Percentiles rank a stretch among this genome's conserved stretches.
Evolutionary conservation across 1,284 basidiomycete genomes (phyloP).

Genomic region (Sanghuangporus baumii): DNA sequence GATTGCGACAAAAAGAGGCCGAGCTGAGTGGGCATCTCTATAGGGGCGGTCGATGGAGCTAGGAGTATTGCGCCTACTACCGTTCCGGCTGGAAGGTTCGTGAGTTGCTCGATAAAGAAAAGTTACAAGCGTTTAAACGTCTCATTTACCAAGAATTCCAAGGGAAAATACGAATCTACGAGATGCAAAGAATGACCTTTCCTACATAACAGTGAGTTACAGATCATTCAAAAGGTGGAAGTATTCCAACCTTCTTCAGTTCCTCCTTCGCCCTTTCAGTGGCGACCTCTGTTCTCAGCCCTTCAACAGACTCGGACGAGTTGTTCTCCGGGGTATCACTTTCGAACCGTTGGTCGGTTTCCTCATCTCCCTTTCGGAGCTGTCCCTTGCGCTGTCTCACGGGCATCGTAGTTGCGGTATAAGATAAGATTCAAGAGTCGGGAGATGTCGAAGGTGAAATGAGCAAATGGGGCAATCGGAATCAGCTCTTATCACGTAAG

Average conservation of each 20-base stretch:
- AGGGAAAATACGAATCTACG: constrained; percentile 42
- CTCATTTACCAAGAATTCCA: constrained; percentile 41
- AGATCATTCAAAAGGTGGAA: background rate
- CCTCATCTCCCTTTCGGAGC: background rate
- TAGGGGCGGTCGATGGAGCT: constrained; percentile 30
- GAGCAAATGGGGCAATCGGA: background rate
- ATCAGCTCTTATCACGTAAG: background rate
- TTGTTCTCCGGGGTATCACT: background rate
- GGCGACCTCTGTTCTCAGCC: background rate
- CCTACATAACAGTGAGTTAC: background rate
- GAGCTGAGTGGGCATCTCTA: constrained; percentile 32
- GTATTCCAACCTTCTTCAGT: constrained; percentile 1
- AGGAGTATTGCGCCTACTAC: constrained; percentile 55
- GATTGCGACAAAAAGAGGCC: constrained; percentile 35
- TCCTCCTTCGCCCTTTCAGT: constrained; percentile 4
- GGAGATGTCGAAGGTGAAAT: background rate
- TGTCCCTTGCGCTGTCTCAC: constrained; percentile 2
- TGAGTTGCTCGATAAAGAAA: background rate
- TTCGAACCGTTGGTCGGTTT: background rate
- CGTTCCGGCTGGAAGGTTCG: constrained; percentile 50
- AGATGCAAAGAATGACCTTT: constrained; percentile 24
- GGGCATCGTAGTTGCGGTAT: background rate
- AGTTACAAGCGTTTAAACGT: constrained; percentile 22
- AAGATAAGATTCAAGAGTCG: too few species aligned
- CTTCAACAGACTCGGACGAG: background rate